Base-by-base conservation (phyloP, 805 yeast species). In the Saturnispora silvae region DNA sequence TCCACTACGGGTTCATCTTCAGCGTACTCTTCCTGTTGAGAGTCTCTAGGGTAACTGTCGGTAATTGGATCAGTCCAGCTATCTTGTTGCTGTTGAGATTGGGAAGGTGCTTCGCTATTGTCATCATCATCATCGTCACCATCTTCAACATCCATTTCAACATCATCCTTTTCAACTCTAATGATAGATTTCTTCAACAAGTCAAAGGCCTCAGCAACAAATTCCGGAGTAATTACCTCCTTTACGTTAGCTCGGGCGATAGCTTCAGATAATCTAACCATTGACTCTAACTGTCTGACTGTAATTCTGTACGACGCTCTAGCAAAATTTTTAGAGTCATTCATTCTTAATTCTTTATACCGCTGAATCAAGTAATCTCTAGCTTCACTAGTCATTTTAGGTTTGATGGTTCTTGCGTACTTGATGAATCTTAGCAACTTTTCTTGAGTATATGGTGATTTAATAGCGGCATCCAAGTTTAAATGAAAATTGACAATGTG, bases 171-270 rank as follows among this genome's bases (percentile, higher is more conserved):
- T 55, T 92, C 96, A 28, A 89, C 96, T 44, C 92, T 75, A 49
- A 92, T 85, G 43, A 89, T 87, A 27, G 95, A 82, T 60, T 85
- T 94, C 55, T 92, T 75, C 49, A 92, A 66, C 44, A 92, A 64
- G 51, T 81, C 89, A 56, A 81, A 86, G 0, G 98, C 98, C 55
- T 92, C 97, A 3, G 87, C 81, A 31, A 89, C 97, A 56, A 85
- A 83, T 25, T 70, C 68, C 6, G 89, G 83, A 0, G 89, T 76
- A 37, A 86, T 79, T 44, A 77, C 86, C 45, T 83, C 92, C 15
- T 87, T 82, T 60, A 97, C 87, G 59, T 89, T 92, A 20, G 97
- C 96, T 47, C 95, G 71, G 1, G 98, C 97, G 59, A 92, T 87
- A 1, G 96, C 97, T 57, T 92, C 98, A 3, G 92, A 77, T 41